Percentiles rank a stretch among this genome's conserved stretches.
Conservation (phyloP, 768 basidiomycete genomes). For the Termitomyces heimii region DNA sequence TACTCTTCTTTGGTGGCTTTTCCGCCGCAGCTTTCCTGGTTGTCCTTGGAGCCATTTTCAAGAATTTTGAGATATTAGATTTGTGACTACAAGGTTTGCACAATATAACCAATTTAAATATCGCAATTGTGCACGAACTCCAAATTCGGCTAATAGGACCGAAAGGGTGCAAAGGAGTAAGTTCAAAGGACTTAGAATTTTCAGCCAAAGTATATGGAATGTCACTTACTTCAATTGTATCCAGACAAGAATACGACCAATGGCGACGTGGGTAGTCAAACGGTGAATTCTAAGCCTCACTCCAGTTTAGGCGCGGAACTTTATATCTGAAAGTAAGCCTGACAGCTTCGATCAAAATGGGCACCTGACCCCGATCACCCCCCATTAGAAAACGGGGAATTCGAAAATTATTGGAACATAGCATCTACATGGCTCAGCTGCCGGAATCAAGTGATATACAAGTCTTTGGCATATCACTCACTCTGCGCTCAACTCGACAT, state of each 20-base stretch:
- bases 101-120: not conserved
- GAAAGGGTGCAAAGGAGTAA: slow-evolving; percentile 17
- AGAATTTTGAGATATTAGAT: not conserved
- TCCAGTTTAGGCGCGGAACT: slow-evolving; percentile 54
- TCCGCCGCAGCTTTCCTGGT: slow-evolving; percentile 34
- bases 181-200: not conserved
- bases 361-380: slow-evolving; percentile 35
- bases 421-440: not conserved
- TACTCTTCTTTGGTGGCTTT: slow-evolving; percentile 54
- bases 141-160: not conserved
- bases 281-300: slow-evolving; percentile 37
- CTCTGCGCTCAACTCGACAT: not conserved
- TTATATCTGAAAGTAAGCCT: slow-evolving; percentile 46
- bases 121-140: not conserved
- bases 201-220: not conserved
- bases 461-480: not conserved
- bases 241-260: slow-evolving; percentile 4
- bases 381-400: slow-evolving; percentile 13
- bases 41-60: slow-evolving; percentile 38
- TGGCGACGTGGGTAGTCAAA: slow-evolving; percentile 23
- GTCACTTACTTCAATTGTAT: slow-evolving; percentile 5
- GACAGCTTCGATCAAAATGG: slow-evolving; percentile 43
- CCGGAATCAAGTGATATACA: not conserved
- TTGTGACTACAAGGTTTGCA: not conserved
- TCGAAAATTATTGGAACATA: not conserved